Conservation (phyloP, 805 yeast genomes). For the Candida pini region DNA sequence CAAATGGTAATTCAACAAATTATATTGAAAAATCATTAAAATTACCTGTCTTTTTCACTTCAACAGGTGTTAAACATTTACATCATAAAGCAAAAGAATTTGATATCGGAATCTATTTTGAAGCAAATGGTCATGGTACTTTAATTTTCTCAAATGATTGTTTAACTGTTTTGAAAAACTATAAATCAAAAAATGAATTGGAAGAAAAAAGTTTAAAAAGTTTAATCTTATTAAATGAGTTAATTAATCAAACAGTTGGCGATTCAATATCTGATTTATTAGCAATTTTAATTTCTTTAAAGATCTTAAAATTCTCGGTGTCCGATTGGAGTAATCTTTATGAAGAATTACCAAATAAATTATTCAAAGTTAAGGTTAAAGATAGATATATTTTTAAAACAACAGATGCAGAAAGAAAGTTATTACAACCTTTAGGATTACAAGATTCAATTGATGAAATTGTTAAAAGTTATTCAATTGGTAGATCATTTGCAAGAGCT, state of each 20-base stretch:
- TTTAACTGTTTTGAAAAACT: conserved; percentile 34
- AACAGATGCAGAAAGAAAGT: conserved; percentile 82
- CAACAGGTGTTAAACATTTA: conserved; percentile 94
- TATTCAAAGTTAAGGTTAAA: conserved; percentile 75
- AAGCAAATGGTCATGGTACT: conserved; percentile 99
- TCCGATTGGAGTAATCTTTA: conserved; percentile 71
- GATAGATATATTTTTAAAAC: conserved; percentile 79
- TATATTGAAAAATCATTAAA: conserved; percentile 56
- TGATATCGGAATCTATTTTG: conserved; percentile 92
- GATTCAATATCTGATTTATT: conserved; percentile 93
- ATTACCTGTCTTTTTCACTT: conserved; percentile 80
- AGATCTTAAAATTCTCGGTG: conserved; percentile 42
- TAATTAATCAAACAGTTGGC: conserved; percentile 97
- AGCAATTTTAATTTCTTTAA: conserved; percentile 63
- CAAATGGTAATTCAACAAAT: conserved; percentile 86
- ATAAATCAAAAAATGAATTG: conserved; percentile 33
- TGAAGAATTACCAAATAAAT: conserved; percentile 78
- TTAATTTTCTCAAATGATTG: conserved; percentile 66
- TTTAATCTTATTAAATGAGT: conserved; percentile 53
- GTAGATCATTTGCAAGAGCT: conserved; percentile 92
- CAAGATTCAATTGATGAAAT: conserved; percentile 66
- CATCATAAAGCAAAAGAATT: conserved; percentile 86
- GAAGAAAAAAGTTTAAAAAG: conserved; percentile 47
- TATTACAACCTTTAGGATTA: conserved; percentile 71
- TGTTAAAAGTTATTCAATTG: conserved; percentile 50